Evolutionary conservation across 1,284 basidiomycete genomes (phyloP), one percentile per base, ranked within the genome.

Genomic region (Uromyces viciae-fabae): DNA sequence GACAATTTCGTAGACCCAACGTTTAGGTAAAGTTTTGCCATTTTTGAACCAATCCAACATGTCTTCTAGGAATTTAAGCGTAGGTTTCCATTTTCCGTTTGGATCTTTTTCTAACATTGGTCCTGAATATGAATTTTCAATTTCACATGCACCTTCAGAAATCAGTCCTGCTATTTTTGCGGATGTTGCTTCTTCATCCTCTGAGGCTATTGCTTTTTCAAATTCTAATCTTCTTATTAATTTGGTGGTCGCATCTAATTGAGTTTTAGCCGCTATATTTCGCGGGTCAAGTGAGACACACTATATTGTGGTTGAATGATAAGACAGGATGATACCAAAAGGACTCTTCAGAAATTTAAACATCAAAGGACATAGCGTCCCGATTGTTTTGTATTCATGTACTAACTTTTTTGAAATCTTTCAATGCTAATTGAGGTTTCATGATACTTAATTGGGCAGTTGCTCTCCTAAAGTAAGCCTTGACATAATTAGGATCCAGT

Each of bases 1-100:
- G 38, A 95, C 89, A 84, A 99, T 98, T 87, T 98, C 94, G 95
- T 95, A 98, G 36, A 92, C 94, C 82, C 94, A 92, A 86, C 94
- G 89, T 86, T 91, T 91, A 4, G 94, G 91, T 75, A 98, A 87
- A 36, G 91, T 89, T 86, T 95, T 95, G 33, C 94, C 94, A 62
- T 91, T 90, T 88, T 96, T 97, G 88, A 98, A 98, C 90, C 91
- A 93, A 83, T 92, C 88, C 68, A 98, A 90, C 94, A 98, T 95
- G 43, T 88, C 89, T 82, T 90, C 89, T 82, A 99, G 89, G 86
- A 98, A 99, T 76, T 91, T 89, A 49, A 89, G 86, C 28, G 91
- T 92, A 81, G 95, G 93, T 69, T 86, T 87, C 87, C 90, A 94
- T n/a, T n/a, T n/a, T 77, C 74, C 68, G 60, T 64, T 81, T 31